These are phyloP conservation scores for Periconia digitata DNA, from an alignment of 2,329 filamentous ascomycete species.

Conservation along the genomic window DNA sequence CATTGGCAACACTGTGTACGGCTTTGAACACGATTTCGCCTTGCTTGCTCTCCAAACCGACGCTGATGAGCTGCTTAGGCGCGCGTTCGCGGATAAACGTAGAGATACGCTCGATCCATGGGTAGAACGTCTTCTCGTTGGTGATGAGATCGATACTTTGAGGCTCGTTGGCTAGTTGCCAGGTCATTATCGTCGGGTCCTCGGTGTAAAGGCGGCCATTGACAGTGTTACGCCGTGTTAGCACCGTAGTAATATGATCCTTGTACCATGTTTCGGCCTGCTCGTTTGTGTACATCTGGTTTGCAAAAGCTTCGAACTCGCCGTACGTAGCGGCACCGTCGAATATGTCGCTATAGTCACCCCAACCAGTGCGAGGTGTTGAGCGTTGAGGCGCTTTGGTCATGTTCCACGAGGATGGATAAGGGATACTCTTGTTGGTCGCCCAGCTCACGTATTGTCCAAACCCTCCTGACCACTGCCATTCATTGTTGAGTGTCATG, in stretches of 20 bases:
- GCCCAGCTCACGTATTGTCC: conserved; percentile 45
- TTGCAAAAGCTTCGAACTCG: conserved; percentile 30
- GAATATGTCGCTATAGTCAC: conserved; percentile 40
- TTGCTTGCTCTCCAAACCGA: conserved; percentile 44
- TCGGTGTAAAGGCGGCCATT: conserved; percentile 41
- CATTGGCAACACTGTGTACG: conserved; percentile 39
- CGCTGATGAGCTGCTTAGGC: conserved; percentile 42
- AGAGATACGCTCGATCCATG: conserved; percentile 42
- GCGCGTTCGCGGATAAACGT: conserved; percentile 39
- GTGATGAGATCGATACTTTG: conserved; percentile 28
- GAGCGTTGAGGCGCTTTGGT: conserved; percentile 38
- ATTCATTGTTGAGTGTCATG: conserved; percentile 44
- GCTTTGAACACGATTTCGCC: conserved; percentile 44
- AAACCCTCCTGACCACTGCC: conserved; percentile 46
- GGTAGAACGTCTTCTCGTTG: conserved; percentile 39
- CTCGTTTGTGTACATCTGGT: conserved; percentile 39
- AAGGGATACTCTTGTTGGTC: conserved; percentile 36
- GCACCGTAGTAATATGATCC: conserved; percentile 41
- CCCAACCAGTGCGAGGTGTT: conserved; percentile 41
- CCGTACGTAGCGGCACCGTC: conserved; percentile 36
- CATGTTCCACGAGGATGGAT: conserved; percentile 44
- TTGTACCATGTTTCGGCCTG: conserved; percentile 41
- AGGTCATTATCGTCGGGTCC: conserved; percentile 45
- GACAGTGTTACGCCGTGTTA: conserved; percentile 40
- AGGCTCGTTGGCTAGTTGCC: conserved; percentile 46